These are phyloP conservation scores for Botrytis deweyae DNA, from an alignment of 2,329 filamentous ascomycete species.

Conservation along the genomic window DNA sequence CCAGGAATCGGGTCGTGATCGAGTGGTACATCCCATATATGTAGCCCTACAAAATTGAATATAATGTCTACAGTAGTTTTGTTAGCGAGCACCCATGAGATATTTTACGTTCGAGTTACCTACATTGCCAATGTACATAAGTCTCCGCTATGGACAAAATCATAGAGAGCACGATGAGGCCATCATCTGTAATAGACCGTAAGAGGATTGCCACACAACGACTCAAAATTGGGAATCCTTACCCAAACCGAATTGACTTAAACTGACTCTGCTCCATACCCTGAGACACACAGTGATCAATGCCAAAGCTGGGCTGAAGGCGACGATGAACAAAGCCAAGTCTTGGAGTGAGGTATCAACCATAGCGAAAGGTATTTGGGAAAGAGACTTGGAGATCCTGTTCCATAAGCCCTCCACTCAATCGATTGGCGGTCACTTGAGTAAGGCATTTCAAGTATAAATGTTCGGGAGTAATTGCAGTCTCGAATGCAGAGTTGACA, in stretches of 20 bases:
- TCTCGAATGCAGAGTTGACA: not conserved
- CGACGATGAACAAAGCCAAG: not conserved
- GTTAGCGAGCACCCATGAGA: not conserved
- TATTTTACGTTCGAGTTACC: not conserved
- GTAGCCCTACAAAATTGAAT: not conserved
- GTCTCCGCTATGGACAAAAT: not conserved
- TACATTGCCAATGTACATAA: not conserved
- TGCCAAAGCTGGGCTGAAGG: not conserved
- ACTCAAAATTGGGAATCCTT: not conserved
- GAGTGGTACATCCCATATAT: slow-evolving; percentile 3
- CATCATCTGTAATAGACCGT: not conserved
- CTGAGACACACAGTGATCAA: not conserved
- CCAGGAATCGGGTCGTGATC: not conserved
- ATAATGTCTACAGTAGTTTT: not conserved
- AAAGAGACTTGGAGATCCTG: not conserved
- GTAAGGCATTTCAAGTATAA: not conserved
- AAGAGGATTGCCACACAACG: not conserved
- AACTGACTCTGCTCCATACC: not conserved
- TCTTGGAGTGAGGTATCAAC: not conserved
- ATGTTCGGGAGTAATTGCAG: not conserved
- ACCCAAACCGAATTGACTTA: not conserved
- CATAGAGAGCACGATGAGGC: not conserved
- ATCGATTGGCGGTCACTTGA: not conserved
- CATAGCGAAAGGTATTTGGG: not conserved
- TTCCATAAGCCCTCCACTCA: not conserved